These are phyloP conservation scores for Aphanoascus verrucosus DNA, from an alignment of 2,329 filamentous ascomycete species.

Conservation along the genomic window DNA sequence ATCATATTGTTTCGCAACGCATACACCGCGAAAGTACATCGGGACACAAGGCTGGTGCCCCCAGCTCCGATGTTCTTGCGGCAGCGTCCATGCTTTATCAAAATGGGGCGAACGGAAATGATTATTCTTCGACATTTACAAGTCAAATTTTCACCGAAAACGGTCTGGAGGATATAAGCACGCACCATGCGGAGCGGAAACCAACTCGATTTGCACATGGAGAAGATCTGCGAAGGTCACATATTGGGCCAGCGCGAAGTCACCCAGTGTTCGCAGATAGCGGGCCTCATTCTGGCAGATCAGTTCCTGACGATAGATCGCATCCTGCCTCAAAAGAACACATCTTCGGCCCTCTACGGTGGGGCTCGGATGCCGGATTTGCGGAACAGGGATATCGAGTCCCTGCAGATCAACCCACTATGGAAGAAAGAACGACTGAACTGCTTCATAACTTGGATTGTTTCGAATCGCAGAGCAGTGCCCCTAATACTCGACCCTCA, in stretches of 20 bases:
- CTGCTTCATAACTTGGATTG: slow-evolving; percentile 49
- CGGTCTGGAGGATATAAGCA: slow-evolving; percentile 8
- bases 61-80: slow-evolving; percentile 44
- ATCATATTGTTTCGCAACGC: not conserved
- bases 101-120: slow-evolving; percentile 25
- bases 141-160: slow-evolving; percentile 21
- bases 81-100: slow-evolving; percentile 43
- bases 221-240: not conserved
- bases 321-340: slow-evolving; percentile 27
- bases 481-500: slow-evolving; percentile 48
- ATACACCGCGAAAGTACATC: slow-evolving; percentile 7
- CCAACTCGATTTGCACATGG: slow-evolving; percentile 1
- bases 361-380: slow-evolving; percentile 61
- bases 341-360: slow-evolving; percentile 40
- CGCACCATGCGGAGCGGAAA: not conserved
- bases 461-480: slow-evolving; percentile 47
- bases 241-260: not conserved
- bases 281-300: slow-evolving; percentile 30
- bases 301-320: slow-evolving; percentile 29
- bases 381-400: slow-evolving; percentile 50
- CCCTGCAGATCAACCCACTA: slow-evolving; percentile 46
- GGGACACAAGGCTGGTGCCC: slow-evolving; percentile 21
- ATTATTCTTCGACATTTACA: slow-evolving; percentile 23
- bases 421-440: slow-evolving; percentile 46
- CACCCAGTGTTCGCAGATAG: slow-evolving; percentile 8